phyloP scores from a whole-genome alignment of 2,329 filamentous ascomycete species.

The Paecilomyces sp. region DNA sequence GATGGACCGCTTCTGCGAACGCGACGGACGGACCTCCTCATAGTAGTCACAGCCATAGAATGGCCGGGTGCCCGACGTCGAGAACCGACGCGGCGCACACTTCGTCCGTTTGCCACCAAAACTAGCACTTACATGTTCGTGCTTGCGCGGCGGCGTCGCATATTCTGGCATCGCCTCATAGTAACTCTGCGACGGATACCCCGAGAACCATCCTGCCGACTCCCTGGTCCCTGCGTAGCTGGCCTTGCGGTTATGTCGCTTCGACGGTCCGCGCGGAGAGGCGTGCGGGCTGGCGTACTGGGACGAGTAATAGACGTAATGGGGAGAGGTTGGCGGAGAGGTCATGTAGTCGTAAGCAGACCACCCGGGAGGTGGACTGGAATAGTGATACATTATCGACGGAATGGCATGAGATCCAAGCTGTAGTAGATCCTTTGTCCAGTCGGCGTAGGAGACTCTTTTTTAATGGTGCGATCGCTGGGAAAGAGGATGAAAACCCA shows the following conservation, averaged over 20 bases:
- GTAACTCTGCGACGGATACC: constrained; percentile 39
- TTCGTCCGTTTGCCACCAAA: constrained; percentile 28
- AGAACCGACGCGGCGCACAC: constrained; percentile 35
- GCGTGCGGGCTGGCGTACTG: constrained; percentile 43
- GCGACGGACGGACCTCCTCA: constrained; percentile 27
- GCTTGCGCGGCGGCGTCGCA: constrained; percentile 46
- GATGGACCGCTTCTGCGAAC: constrained; percentile 46
- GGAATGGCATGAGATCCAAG: constrained; percentile 21
- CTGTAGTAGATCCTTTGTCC: background rate
- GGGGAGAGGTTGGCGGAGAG: constrained; percentile 45
- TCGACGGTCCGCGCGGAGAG: constrained; percentile 38
- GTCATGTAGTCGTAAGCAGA: constrained; percentile 42
- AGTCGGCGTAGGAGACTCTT: constrained; percentile 5
- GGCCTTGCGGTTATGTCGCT: constrained; percentile 50
- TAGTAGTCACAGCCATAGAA: constrained; percentile 18
- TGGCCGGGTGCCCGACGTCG: constrained; percentile 35
- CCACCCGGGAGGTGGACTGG: constrained; percentile 42
- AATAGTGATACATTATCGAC: constrained; percentile 41
- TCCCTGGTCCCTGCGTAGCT: constrained; percentile 45
- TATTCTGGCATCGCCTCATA: constrained; percentile 42
- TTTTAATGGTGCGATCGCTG: constrained; percentile 1
- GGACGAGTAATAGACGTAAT: constrained; percentile 47
- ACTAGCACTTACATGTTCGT: constrained; percentile 63
- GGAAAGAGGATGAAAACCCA: constrained; percentile 8
- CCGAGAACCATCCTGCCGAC: constrained; percentile 36